Percentiles rank a stretch among this genome's conserved stretches.
These are phyloP conservation scores for Ceratocystis cubensis DNA, from an alignment of 2,329 filamentous ascomycete genomes.

Conservation along the genomic window DNA sequence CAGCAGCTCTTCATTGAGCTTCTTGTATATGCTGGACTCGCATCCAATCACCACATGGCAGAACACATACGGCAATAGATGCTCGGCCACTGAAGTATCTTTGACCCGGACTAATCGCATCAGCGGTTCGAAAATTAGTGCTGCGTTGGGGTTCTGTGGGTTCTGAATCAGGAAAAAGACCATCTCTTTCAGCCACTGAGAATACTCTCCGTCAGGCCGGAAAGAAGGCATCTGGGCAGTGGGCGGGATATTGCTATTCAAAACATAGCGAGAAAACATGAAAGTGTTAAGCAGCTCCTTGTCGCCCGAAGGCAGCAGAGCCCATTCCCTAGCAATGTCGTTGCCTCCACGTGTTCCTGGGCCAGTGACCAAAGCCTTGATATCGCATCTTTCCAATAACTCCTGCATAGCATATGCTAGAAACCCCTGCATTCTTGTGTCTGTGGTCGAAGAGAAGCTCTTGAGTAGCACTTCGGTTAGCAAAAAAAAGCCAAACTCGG, in stretches of 20 bases:
- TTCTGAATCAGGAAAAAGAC: constrained; percentile 72
- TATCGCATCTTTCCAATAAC: constrained; percentile 63
- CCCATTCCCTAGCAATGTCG: constrained; percentile 61
- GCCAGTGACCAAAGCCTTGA: constrained; percentile 41
- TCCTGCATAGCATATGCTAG: constrained; percentile 93
- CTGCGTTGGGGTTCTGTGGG: constrained; percentile 59
- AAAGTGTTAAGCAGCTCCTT: constrained; percentile 81
- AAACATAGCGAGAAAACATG: constrained; percentile 66
- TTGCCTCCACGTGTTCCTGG: constrained; percentile 36
- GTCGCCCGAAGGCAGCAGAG: constrained; percentile 60
- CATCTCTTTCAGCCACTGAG: constrained; percentile 68
- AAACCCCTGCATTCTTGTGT: constrained; percentile 78
- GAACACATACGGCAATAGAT: constrained; percentile 76
- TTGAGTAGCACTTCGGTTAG: constrained; percentile 81
- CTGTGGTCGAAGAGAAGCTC: constrained; percentile 80
- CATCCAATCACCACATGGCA: constrained; percentile 66
- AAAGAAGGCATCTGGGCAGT: constrained; percentile 38
- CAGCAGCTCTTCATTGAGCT: constrained; percentile 49
- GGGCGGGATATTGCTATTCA: constrained; percentile 49
- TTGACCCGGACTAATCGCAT: constrained; percentile 73
- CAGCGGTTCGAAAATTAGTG: constrained; percentile 67
- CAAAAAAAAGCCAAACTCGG: constrained; percentile 74
- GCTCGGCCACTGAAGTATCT: constrained; percentile 74
- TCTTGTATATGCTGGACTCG: background rate
- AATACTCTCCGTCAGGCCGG: constrained; percentile 37